Base-by-base conservation (phyloP, 177 flowering plant species). In the Telopea speciosissima region DNA sequence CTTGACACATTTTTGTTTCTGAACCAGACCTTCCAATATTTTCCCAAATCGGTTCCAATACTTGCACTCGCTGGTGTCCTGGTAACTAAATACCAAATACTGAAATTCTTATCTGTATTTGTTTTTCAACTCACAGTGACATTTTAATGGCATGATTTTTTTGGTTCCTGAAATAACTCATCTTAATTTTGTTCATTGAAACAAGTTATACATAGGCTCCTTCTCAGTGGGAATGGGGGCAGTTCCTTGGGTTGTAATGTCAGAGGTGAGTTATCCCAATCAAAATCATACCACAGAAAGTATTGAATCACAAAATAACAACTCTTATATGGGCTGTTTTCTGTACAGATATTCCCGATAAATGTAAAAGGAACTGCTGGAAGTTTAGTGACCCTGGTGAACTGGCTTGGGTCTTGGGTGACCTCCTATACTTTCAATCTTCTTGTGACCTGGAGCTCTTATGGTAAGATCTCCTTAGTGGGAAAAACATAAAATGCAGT, bases 341-440 rank as follows among this genome's bases (percentile, higher is more conserved):
- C 40, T 19, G 44, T 72, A 19, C 72, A 77, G 77, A 61, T 77
- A 45, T 73, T 73, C 42, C 72, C 77, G 3, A 62, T 67, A 63
- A 77, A 74, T 45, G 17, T 64, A 28, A 69, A 77, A 25, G 79
- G 79, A 16, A 42, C 40, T 22, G 74, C 76, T 7, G 79, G 79
- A n/a, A 73, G 79, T 66, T 21, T 73, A 44, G 79, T 67, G 62
- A 62, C 74, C 26, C 14, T 70, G 28, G 71, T 74, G 66, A 74
- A 77, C 59, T 77, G 79, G 79, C n/a, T 70, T 26, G 60, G 76
- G 24, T 66, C 79, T 13, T 73, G 79, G 76, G 21, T 54, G 49
- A 70, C 73, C 36, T 77, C 79, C 8, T 77, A 66, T 45, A 24
- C 79, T 11, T 77, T 44, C 70, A 77, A 58, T 70, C 64, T 70